phyloP scores from a whole-genome alignment of 1,139 yeast genomes.

The Candida tetrigidarum region DNA sequence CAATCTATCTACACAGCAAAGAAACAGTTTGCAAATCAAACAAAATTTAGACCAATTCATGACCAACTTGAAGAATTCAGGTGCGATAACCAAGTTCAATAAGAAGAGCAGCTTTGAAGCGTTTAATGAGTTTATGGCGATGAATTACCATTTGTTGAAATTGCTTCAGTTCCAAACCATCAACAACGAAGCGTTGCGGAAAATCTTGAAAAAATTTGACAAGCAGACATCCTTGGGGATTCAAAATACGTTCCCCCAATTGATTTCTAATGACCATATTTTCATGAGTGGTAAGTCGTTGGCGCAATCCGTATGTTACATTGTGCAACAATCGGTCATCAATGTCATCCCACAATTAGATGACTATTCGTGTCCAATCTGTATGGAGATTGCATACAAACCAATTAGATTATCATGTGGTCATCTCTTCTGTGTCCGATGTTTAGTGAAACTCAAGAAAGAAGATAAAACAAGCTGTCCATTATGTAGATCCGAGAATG shows the following conservation, averaged over 20 bases:
- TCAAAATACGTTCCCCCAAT: conserved; percentile 48
- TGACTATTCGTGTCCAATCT: conserved; percentile 75
- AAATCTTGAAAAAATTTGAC: conserved; percentile 75
- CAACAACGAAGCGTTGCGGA: conserved; percentile 64
- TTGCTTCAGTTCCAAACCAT: conserved; percentile 64
- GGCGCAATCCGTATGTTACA: conserved; percentile 57
- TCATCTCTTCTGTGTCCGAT: conserved; percentile 73
- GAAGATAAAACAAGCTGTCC: conserved; percentile 66
- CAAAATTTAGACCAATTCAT: conserved; percentile 47
- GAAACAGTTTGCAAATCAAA: conserved; percentile 41
- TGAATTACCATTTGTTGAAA: conserved; percentile 60
- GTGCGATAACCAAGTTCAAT: conserved; percentile 48
- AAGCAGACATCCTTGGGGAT: conserved; percentile 67
- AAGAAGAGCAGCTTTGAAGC: conserved; percentile 51
- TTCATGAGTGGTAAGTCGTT: conserved; percentile 52
- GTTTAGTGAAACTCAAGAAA: conserved; percentile 68
- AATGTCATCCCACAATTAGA: conserved; percentile 72
- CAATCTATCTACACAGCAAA: conserved; percentile 41
- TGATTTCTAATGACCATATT: conserved; percentile 50
- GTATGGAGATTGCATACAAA: conserved; percentile 69
- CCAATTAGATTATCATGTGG: conserved; percentile 67
- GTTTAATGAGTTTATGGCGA: conserved; percentile 52
- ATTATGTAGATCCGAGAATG: conserved; percentile 57
- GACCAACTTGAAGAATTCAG: conserved; percentile 43
- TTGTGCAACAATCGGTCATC: conserved; percentile 58